These are phyloP conservation scores for Neocallimastix lanati DNA, from an alignment of 192 early-diverging fungal species.

Conservation along the genomic window DNA sequence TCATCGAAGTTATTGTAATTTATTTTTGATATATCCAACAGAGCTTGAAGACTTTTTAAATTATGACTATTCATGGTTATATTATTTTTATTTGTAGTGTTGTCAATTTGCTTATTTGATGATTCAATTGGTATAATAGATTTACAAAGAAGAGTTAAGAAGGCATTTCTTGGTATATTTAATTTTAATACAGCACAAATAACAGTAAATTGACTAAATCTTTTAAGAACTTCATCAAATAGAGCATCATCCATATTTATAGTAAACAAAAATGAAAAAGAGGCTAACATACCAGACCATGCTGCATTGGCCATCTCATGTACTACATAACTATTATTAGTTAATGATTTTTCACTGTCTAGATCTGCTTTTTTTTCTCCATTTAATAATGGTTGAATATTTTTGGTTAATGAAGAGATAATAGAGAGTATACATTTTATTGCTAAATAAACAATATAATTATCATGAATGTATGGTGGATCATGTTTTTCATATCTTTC, in stretches of 20 bases:
- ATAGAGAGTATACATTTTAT: neutral
- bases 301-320: conserved; percentile 57
- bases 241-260: conserved; percentile 66
- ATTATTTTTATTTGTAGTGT: neutral
- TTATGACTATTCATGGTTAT: conserved; percentile 51
- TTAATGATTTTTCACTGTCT: neutral
- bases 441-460: neutral
- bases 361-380: conserved; percentile 21
- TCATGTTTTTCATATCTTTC: neutral
- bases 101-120: neutral
- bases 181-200: conserved; percentile 67
- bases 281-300: conserved; percentile 63
- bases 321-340: conserved; percentile 6
- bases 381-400: conserved; percentile 3
- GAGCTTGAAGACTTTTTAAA: conserved; percentile 49
- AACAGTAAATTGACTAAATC: conserved; percentile 55
- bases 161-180: conserved; percentile 60
- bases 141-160: conserved; percentile 70
- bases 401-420: neutral
- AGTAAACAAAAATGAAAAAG: conserved; percentile 54
- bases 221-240: conserved; percentile 48
- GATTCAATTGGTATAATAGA: conserved; percentile 46
- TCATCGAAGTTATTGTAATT: conserved; percentile 54
- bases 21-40: conserved; percentile 50
- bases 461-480: neutral